These are phyloP conservation scores for Breynia disticha DNA, from an alignment of 441 rosid species.

Conservation along the genomic window DNA sequence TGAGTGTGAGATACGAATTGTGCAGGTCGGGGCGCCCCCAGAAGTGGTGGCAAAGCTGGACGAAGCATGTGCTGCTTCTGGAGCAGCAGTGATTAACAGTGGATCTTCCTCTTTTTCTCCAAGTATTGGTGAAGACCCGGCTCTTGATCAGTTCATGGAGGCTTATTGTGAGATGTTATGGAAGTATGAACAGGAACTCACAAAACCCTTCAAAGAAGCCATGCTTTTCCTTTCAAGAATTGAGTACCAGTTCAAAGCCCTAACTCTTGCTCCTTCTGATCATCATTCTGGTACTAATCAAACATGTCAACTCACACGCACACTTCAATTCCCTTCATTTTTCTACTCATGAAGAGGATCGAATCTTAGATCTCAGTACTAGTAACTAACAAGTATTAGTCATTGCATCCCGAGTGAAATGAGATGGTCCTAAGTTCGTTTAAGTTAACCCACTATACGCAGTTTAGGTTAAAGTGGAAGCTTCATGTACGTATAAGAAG, in stretches of 20 bases:
- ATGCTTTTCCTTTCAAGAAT: slow-evolving; percentile 74
- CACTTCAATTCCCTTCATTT: slow-evolving; percentile 8
- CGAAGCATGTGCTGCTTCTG: slow-evolving; percentile 57
- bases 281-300: slow-evolving; percentile 31
- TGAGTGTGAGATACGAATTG: not conserved
- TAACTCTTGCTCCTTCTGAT: slow-evolving; percentile 31
- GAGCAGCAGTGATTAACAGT: slow-evolving; percentile 19
- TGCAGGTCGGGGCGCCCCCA: slow-evolving; percentile 91
- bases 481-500: too few relatives aligned
- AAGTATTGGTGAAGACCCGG: slow-evolving; percentile 88
- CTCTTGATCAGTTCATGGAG: slow-evolving; percentile 98
- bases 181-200: slow-evolving; percentile 90
- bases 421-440: too few relatives aligned
- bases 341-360: not conserved
- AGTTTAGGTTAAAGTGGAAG: too few relatives aligned
- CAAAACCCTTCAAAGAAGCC: slow-evolving; percentile 91
- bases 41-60: slow-evolving; percentile 78
- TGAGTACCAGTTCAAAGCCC: slow-evolving; percentile 81
- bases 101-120: slow-evolving; percentile 19
- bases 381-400: too few relatives aligned
- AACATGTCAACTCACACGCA: not conserved
- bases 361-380: too few relatives aligned
- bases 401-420: too few relatives aligned
- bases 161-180: slow-evolving; percentile 98
- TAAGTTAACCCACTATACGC: too few relatives aligned